Conservation (phyloP, 23 red algal species). For the Gracilaria gracilis region DNA sequence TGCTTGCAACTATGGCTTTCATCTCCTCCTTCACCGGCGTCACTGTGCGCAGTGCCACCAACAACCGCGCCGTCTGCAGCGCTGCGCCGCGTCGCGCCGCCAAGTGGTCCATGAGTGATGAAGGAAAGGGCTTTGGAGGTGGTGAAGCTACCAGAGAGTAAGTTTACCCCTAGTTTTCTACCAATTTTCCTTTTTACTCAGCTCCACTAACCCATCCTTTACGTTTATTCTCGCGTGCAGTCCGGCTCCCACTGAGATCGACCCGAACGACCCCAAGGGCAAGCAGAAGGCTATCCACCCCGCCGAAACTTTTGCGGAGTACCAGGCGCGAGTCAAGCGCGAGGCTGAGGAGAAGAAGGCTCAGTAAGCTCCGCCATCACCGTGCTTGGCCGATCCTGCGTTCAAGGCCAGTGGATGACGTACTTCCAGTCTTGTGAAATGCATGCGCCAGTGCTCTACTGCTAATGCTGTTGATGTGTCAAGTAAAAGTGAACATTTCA, state of each 20-base stretch:
- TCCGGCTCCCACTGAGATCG: slow-evolving; percentile 59
- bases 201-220: background rate
- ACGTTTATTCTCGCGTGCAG: slow-evolving; percentile 6
- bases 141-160: slow-evolving; percentile 78
- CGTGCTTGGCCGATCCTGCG: background rate
- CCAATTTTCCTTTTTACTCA: background rate
- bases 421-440: background rate
- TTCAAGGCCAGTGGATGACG: background rate
- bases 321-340: slow-evolving; percentile 62
- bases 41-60: slow-evolving; percentile 25
- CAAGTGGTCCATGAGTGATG: slow-evolving; percentile 71
- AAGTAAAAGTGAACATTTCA: slow-evolving; percentile 20
- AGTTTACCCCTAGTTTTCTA: slow-evolving; percentile 1
- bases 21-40: slow-evolving; percentile 63
- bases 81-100: slow-evolving; percentile 44
- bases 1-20: background rate
- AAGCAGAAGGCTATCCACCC: slow-evolving; percentile 83
- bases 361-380: background rate
- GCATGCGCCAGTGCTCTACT: background rate
- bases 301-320: slow-evolving; percentile 76
- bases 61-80: slow-evolving; percentile 30
- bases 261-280: slow-evolving; percentile 67
- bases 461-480: background rate
- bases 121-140: slow-evolving; percentile 73
- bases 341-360: slow-evolving; percentile 61